Conservation (phyloP, 352 stramenopile species). For the Globisporangium irregulare region DNA sequence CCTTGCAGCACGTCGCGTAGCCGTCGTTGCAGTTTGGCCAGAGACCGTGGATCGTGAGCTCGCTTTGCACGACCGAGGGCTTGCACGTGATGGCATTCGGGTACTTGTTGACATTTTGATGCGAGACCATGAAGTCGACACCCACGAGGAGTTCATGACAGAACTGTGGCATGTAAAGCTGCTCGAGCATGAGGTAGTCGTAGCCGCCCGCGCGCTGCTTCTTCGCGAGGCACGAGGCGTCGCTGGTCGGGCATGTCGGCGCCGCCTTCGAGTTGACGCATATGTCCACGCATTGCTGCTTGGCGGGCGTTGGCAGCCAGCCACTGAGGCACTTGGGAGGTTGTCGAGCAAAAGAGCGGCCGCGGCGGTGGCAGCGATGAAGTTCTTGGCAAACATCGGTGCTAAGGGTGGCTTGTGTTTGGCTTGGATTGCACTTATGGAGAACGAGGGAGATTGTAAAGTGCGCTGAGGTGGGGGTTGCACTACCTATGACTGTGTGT, state of each 20-base stretch:
- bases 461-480: not conserved
- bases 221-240: slow-evolving; percentile 46
- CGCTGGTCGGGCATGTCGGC: slow-evolving; percentile 50
- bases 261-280: slow-evolving; percentile 52
- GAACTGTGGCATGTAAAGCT: slow-evolving; percentile 78
- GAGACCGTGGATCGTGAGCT: slow-evolving; percentile 66
- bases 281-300: slow-evolving; percentile 68
- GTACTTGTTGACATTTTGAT: slow-evolving; percentile 71
- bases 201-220: slow-evolving; percentile 36
- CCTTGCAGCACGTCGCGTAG: slow-evolving; percentile 18
- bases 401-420: too few species aligned
- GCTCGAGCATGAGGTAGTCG: slow-evolving; percentile 74
- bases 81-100: slow-evolving; percentile 49
- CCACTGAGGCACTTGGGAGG: slow-evolving; percentile 41
- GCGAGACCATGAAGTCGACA: slow-evolving; percentile 59
- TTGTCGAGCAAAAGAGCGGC: not conserved
- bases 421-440: not conserved
- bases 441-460: not conserved
- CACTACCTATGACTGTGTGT: too few species aligned
- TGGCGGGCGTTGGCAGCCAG: slow-evolving; percentile 41
- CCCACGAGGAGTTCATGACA: slow-evolving; percentile 69
- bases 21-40: slow-evolving; percentile 73
- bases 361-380: slow-evolving; percentile 4
- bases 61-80: slow-evolving; percentile 32
- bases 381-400: slow-evolving; percentile 16